phyloP scores from a whole-genome alignment of 2,329 filamentous ascomycete species.

The Alternaria rosae region DNA sequence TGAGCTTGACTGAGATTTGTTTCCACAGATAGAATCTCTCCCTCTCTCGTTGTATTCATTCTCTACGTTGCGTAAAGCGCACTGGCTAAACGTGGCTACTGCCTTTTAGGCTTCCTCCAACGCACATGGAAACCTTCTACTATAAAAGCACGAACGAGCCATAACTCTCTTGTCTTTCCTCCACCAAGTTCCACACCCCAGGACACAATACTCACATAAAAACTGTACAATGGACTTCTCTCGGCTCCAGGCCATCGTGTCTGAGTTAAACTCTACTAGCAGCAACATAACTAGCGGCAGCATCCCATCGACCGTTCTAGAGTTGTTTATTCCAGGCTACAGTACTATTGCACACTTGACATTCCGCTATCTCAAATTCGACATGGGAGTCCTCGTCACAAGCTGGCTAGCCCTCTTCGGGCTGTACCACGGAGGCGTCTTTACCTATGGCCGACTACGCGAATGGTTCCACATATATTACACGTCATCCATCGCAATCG shows the following conservation, averaged over 20 bases:
- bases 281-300: slow-evolving; percentile 20
- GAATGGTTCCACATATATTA: not conserved
- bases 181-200: not conserved
- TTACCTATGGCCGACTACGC: slow-evolving; percentile 41
- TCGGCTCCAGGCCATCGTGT: slow-evolving; percentile 20
- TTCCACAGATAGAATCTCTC: not conserved
- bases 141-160: not conserved
- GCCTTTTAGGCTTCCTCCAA: not conserved
- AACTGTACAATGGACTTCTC: slow-evolving; percentile 31
- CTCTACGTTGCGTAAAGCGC: no score
- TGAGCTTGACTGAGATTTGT: not conserved
- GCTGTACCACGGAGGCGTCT: slow-evolving; percentile 47
- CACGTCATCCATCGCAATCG: not conserved
- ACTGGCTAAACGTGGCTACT: no score
- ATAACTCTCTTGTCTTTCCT: not conserved
- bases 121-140: not conserved
- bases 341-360: slow-evolving; percentile 49
- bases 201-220: not conserved
- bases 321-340: slow-evolving; percentile 54
- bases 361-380: slow-evolving; percentile 54
- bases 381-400: slow-evolving; percentile 59
- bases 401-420: slow-evolving; percentile 53
- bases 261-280: slow-evolving; percentile 9
- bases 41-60: not conserved
- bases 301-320: slow-evolving; percentile 57